Percentiles rank a stretch among this genome's conserved stretches.
phyloP scores from a whole-genome alignment of 2,329 filamentous ascomycete species.

The Phialocephala sp. region DNA sequence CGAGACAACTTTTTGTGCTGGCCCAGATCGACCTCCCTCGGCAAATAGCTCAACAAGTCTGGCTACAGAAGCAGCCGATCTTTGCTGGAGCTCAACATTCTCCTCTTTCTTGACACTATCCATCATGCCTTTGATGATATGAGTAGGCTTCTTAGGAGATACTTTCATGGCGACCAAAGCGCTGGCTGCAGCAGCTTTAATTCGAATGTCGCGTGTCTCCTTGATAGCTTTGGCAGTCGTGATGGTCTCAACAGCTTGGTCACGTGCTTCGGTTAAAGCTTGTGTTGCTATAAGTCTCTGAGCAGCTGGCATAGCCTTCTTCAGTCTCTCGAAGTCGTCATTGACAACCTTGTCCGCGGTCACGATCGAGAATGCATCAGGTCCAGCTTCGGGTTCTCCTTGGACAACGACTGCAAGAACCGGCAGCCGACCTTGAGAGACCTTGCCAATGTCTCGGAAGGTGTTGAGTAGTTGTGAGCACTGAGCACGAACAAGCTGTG shows the following conservation, averaged over 20 bases:
- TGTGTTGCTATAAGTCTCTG: slow-evolving; percentile 85
- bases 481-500: slow-evolving; percentile 88
- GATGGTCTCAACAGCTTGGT: slow-evolving; percentile 73
- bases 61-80: slow-evolving; percentile 85
- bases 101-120: slow-evolving; percentile 97
- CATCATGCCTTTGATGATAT: slow-evolving; percentile 96
- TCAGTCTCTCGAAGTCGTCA: slow-evolving; percentile 85
- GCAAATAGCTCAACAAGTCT: slow-evolving; percentile 87
- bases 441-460: slow-evolving; percentile 89
- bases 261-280: slow-evolving; percentile 77
- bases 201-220: slow-evolving; percentile 80
- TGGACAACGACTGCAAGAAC: slow-evolving; percentile 89
- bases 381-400: slow-evolving; percentile 88
- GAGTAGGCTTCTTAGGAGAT: slow-evolving; percentile 90
- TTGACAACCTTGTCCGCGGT: slow-evolving; percentile 88
- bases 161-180: slow-evolving; percentile 86
- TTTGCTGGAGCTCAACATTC: slow-evolving; percentile 83
- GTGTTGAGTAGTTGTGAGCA: slow-evolving; percentile 89
- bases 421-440: slow-evolving; percentile 76
- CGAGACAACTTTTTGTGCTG: slow-evolving; percentile 93
- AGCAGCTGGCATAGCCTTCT: slow-evolving; percentile 85
- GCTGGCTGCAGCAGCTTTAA: slow-evolving; percentile 85
- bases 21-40: slow-evolving; percentile 76
- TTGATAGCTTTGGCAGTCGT: slow-evolving; percentile 81
- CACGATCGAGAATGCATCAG: slow-evolving; percentile 85